Base-by-base conservation (phyloP, 495 filamentous ascomycete genomes). In the Aspergillus conjunctus region DNA sequence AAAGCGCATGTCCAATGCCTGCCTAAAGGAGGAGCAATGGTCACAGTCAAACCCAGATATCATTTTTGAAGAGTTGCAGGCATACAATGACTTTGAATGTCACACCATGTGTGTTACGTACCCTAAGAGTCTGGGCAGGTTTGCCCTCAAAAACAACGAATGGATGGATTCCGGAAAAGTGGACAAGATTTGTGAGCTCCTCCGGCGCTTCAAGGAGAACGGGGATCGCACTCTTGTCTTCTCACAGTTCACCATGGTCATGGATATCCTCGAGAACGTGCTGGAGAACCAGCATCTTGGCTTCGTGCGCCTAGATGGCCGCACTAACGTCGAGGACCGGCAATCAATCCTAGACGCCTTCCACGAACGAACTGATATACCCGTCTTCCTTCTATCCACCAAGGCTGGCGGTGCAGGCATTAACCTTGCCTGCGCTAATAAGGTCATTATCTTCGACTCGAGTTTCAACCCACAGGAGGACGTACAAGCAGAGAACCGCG, bases 111-210 rank as follows among this genome's bases (percentile, higher is more conserved):
- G 93, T 62, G 64, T 82, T 7, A 82, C 85, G 12, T 85, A 93
- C 61, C 82, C 86, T 4, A 76, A 77, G 11, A 89, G 87, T 17
- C 85, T 98, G 49, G 77, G 81, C 1, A 82, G 84, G 34, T 93
- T 87, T 66, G 83, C 85, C 50, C 78, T 97, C 39, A 83, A 88
- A 34, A 82, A 88, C 51, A 71, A 87, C 17, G 87, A 92, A 51
- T 97, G 92, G 92, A 90, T 96, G 84, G 85, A 95, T 60, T 88
- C 87, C n/a, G 93, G 93, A 18, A 98, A 98, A 69, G 86, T 98
- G 33, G 80, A 86, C 55, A 85, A 88, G 41, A 81, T 98, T 17
- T 80, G 87, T 43, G 82, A 87, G 59, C 82, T 98, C 26, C 79
- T 98, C 0, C 76, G 77, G 11, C 71, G 80, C 7, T 96, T 90